Percentiles rank a stretch among this genome's conserved stretches.
Evolutionary conservation across 139 green algal species (phyloP).

Genomic region (Coelastrella sp.): DNA sequence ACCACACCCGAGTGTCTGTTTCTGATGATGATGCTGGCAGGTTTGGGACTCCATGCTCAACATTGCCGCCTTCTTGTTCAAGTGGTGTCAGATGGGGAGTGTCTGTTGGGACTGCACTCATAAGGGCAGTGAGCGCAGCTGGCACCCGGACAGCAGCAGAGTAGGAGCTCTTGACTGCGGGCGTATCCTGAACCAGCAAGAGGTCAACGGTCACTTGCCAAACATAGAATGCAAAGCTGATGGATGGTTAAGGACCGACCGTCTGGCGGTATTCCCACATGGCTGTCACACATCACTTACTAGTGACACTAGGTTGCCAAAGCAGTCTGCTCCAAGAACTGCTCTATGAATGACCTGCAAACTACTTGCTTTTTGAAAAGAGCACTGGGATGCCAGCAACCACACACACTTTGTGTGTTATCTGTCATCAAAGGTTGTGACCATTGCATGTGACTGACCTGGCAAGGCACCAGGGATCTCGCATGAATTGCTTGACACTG

Average conservation of each 20-base stretch:
- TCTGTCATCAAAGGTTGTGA: too few relatives aligned
- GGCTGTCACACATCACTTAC: too few relatives aligned
- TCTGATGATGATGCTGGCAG: neutral
- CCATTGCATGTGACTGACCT: too few relatives aligned
- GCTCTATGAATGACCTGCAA: too few relatives aligned
- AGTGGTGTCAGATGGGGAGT: neutral
- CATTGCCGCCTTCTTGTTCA: neutral
- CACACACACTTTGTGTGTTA: neutral
- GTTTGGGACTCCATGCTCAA: conserved; percentile 32
- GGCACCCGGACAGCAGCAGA: conserved; percentile 80
- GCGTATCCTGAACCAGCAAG: conserved; percentile 77
- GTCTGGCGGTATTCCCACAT: too few relatives aligned
- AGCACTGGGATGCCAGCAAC: too few relatives aligned
- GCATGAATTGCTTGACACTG: conserved; percentile 98
- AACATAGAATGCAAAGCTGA: too few relatives aligned
- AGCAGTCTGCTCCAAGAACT: too few relatives aligned
- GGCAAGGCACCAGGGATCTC: conserved; percentile 89
- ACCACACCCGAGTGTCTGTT: conserved; percentile 39
- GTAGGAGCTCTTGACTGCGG: conserved; percentile 87
- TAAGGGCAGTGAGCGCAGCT: conserved; percentile 76
- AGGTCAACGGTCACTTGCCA: too few relatives aligned
- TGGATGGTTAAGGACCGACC: too few relatives aligned
- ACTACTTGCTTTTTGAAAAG: too few relatives aligned
- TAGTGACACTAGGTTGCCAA: too few relatives aligned
- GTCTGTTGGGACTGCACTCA: conserved; percentile 79